These are phyloP conservation scores for Globisporangium alternatum DNA, from an alignment of 352 stramenopile genomes.

Conservation along the genomic window DNA sequence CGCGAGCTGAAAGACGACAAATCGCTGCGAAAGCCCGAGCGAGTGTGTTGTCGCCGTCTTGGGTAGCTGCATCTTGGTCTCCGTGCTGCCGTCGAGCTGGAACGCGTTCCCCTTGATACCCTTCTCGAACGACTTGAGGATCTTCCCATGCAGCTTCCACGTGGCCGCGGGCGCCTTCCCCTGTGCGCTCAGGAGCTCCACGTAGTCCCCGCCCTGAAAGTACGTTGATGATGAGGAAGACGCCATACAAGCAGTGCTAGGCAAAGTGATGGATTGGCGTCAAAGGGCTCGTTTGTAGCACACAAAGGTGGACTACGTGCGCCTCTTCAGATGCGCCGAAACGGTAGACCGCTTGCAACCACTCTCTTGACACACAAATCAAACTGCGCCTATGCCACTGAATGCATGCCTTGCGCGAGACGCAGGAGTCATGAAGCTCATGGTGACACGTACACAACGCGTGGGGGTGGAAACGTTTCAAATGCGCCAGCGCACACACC, in stretches of 20 bases:
- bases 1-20: slow-evolving; percentile 64
- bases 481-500: neutral
- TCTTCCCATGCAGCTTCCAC: slow-evolving; percentile 79
- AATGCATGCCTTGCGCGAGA: no score
- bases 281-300: neutral
- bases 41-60: slow-evolving; percentile 40
- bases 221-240: slow-evolving; percentile 25
- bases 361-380: no score
- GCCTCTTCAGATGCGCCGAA: neutral
- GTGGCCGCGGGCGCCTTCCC: slow-evolving; percentile 61
- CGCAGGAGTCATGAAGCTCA: no score
- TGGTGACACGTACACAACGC: no score
- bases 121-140: slow-evolving; percentile 81
- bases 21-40: slow-evolving; percentile 69
- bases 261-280: neutral
- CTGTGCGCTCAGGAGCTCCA: slow-evolving; percentile 80
- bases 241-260: neutral
- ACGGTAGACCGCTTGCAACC: neutral
- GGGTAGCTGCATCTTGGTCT: slow-evolving; percentile 82
- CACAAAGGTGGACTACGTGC: neutral
- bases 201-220: slow-evolving; percentile 78
- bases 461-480: neutral
- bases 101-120: slow-evolving; percentile 74
- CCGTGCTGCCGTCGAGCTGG: slow-evolving; percentile 64
- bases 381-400: no score